A percentile compares a stretch with the other conserved stretches of the same genome.
phyloP scores from a whole-genome alignment of 768 basidiomycete genomes.

The Chalciporus sphaerocephalus region DNA sequence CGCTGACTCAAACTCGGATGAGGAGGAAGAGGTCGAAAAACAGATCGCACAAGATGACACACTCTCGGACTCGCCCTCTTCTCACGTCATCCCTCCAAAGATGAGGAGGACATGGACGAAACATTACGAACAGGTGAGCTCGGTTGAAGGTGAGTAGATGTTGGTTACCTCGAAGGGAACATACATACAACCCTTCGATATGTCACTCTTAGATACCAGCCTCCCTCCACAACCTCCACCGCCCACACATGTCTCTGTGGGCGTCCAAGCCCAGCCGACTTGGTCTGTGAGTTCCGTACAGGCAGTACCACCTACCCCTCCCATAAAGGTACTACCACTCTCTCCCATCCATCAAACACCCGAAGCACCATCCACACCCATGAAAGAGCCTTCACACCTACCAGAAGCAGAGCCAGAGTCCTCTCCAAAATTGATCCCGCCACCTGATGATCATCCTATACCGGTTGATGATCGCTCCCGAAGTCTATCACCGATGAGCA shows the following conservation, averaged over 20 bases:
- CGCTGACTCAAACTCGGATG: slow-evolving; percentile 31
- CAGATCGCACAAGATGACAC: slow-evolving; percentile 41
- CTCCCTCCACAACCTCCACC: slow-evolving; percentile 18
- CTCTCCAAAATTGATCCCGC: slow-evolving; percentile 14
- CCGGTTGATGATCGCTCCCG: slow-evolving; percentile 32
- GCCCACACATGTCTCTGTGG: slow-evolving; percentile 37
- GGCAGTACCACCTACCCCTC: slow-evolving; percentile 21
- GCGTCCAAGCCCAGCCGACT: slow-evolving; percentile 40
- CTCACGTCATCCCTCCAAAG: slow-evolving; percentile 53
- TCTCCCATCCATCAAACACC: slow-evolving; percentile 4
- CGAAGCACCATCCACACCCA: slow-evolving; percentile 8
- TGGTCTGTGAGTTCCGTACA: slow-evolving; percentile 39
- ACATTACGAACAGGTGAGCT: slow-evolving; percentile 43
- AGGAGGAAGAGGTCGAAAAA: slow-evolving; percentile 40
- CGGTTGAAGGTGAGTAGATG: slow-evolving; percentile 35
- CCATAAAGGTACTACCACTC: slow-evolving; percentile 10
- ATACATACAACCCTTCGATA: slow-evolving; percentile 27
- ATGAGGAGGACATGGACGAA: slow-evolving; percentile 60
- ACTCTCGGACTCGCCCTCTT: slow-evolving; percentile 28
- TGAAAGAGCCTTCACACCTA: slow-evolving; percentile 9
- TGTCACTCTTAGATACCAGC: slow-evolving; percentile 27
- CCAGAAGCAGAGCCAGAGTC: not conserved
- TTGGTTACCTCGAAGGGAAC: not conserved
- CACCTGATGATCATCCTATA: slow-evolving; percentile 21
- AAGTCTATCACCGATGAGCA: slow-evolving; percentile 60